A percentile compares a stretch with the other conserved stretches of the same genome.
Evolutionary conservation across 257 asterid species (phyloP).

Genomic region (Scutellaria galericulata): DNA sequence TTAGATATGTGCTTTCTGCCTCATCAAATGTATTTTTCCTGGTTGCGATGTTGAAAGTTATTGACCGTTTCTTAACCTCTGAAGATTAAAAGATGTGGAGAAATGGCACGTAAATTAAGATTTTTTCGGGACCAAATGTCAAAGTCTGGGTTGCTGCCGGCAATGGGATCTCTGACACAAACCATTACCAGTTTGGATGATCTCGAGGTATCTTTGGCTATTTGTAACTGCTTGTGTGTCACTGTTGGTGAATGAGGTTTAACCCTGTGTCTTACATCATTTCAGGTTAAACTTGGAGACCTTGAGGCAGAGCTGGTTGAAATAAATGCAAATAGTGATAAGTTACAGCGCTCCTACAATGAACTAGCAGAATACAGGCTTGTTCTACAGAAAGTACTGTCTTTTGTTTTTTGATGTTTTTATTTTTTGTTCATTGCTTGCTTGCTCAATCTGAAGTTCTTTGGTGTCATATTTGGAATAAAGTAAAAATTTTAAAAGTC

Average conservation of each 20-base stretch:
- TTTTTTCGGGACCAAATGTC: constrained; percentile 89
- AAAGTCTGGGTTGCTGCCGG: constrained; percentile 78
- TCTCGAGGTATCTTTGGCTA: constrained; percentile 70
- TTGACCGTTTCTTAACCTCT: constrained; percentile 29
- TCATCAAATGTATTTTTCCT: constrained; percentile 6
- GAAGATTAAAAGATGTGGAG: constrained; percentile 95
- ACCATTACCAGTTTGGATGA: constrained; percentile 67
- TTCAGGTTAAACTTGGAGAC: constrained; percentile 62
- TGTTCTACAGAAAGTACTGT: constrained; percentile 70
- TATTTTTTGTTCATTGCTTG: constrained; percentile 23
- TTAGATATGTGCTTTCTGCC: constrained; percentile 31
- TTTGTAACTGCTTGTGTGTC: constrained; percentile 18
- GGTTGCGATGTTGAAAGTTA: constrained; percentile 21
- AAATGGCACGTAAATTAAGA: constrained; percentile 96
- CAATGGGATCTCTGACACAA: constrained; percentile 47
- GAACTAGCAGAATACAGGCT: constrained; percentile 85
- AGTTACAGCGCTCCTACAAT: constrained; percentile 80
- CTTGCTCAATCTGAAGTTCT: not conserved
- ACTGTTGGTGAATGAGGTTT: constrained; percentile 17
- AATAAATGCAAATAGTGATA: constrained; percentile 79
- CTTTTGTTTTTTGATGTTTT: constrained; percentile 4
- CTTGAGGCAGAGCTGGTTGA: constrained; percentile 86
- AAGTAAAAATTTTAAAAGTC: not conserved
- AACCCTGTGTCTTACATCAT: constrained; percentile 30
- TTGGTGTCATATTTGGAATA: constrained; percentile 12